Percentiles rank a stretch among this genome's conserved stretches.
Evolutionary conservation across 2,329 filamentous ascomycete genomes (phyloP).

Genomic region (Colletotrichum eleusines): DNA sequence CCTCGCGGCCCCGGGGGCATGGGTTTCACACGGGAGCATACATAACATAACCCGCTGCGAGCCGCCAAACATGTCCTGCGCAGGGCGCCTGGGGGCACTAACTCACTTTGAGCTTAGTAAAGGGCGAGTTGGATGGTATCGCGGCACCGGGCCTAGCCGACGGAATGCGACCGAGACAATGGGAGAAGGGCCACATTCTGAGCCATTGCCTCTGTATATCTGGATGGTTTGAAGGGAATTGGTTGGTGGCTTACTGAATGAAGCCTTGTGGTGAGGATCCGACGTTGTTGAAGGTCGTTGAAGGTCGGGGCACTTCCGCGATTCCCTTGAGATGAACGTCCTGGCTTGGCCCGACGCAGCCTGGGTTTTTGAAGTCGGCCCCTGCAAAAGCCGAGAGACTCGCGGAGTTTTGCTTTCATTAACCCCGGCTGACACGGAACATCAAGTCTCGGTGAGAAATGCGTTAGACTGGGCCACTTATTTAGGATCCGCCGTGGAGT

Average conservation of each 20-base stretch:
- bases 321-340: not conserved
- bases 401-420: not conserved
- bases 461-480: too few relatives aligned
- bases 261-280: not conserved
- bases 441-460: not conserved
- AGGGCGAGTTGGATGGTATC: not conserved
- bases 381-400: too few relatives aligned
- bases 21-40: not conserved
- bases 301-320: not conserved
- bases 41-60: not conserved
- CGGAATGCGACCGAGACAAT: not conserved
- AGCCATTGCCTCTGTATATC: not conserved
- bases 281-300: not conserved
- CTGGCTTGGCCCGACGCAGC: not conserved
- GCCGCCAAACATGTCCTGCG: conserved; percentile 4
- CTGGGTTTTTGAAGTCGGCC: not conserved
- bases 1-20: not conserved
- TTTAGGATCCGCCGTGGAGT: not conserved
- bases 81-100: conserved; percentile 1
- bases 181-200: too few relatives aligned
- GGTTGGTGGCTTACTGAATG: not conserved
- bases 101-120: conserved; percentile 1
- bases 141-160: not conserved
- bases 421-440: too few relatives aligned
- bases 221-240: too few relatives aligned